Evolutionary conservation across 2,329 filamentous ascomycete genomes (phyloP), one percentile per base, ranked within the genome.

Genomic region (Ceratocystis alfenasii): DNA sequence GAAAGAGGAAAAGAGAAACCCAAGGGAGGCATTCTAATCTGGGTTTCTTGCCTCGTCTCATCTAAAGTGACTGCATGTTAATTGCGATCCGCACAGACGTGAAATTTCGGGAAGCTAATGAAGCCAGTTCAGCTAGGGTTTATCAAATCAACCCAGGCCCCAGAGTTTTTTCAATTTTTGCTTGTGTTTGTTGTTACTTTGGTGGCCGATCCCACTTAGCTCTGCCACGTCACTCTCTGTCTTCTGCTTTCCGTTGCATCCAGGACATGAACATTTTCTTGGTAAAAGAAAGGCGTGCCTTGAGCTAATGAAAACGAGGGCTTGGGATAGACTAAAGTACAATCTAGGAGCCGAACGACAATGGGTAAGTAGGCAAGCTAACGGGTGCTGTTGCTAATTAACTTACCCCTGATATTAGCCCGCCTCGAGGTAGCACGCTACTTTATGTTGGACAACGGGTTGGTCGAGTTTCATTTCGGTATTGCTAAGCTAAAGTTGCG

Each of bases 51-150:
- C 41, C 22, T 62, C 36, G 59, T 62, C 59, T 44, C 36, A 44
- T 62, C 22, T 62, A 59, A 59, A 59, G 55, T 59, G 55, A 59
- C 15, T 59, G 55, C 55, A 59, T 59, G 25, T 10, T 59, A 59
- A 59, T 59, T 59, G 55, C 55, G 55, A 59, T 59, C 55, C 55
- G 55, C 55, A 59, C 55, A 59, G 55, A 59, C 55, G 8, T 59
- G 55, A 59, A 59, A 59, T 59, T 59, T 59, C 55, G 55, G 55
- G 28, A 33, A 59, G 28, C 55, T 59, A 59, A 30, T 53, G 48
- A 53, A 53, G 48, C 48, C 25, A 22, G 10, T 7, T 6, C 8
- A 59, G 55, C 55, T 36, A 59, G 53, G 55, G 55, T 59, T 59
- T 36, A 17, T 59, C 55, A 59, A 59, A 36, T 20, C 36, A 59